Percentiles rank a stretch among this genome's conserved stretches.
Evolutionary conservation across 495 filamentous ascomycete species (phyloP).

Genomic region (Aspergillus indologenus): DNA sequence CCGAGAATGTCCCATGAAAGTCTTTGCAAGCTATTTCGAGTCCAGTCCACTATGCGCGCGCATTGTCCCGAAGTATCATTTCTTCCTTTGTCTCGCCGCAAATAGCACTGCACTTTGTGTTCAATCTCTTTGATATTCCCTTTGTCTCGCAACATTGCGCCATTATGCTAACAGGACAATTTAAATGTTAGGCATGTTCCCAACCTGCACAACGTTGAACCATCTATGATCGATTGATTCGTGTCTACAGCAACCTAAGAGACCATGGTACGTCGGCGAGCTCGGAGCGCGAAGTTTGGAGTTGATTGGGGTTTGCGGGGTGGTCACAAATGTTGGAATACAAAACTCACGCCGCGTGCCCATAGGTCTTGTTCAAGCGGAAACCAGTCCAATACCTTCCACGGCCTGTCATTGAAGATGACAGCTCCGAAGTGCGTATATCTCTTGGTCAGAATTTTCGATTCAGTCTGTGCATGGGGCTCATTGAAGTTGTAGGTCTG

Average conservation of each 20-base stretch:
- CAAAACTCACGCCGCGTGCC: slow-evolving; percentile 22
- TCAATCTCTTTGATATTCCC: neutral
- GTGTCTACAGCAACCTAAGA: slow-evolving; percentile 21
- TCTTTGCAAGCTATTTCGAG: neutral
- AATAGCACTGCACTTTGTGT: neutral
- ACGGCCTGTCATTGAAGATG: slow-evolving; percentile 70
- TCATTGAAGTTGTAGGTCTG: slow-evolving; percentile 63
- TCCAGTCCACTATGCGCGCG: neutral
- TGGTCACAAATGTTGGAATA: neutral
- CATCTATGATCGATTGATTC: slow-evolving; percentile 33
- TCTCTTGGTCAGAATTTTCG: neutral
- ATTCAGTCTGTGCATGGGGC: slow-evolving; percentile 8
- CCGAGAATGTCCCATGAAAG: neutral
- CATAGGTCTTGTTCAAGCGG: slow-evolving; percentile 88
- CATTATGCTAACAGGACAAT: slow-evolving; percentile 6
- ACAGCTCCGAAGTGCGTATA: slow-evolving; percentile 68
- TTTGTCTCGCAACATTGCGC: slow-evolving; percentile 3
- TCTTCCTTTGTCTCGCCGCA: neutral
- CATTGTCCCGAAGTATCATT: neutral
- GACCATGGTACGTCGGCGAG: slow-evolving; percentile 38
- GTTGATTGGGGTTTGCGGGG: neutral
- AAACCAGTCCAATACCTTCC: slow-evolving; percentile 87
- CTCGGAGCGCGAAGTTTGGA: neutral
- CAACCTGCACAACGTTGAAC: neutral
- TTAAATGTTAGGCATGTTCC: slow-evolving; percentile 6